phyloP scores from a whole-genome alignment of 441 rosid species.

The Hura crepitans region DNA sequence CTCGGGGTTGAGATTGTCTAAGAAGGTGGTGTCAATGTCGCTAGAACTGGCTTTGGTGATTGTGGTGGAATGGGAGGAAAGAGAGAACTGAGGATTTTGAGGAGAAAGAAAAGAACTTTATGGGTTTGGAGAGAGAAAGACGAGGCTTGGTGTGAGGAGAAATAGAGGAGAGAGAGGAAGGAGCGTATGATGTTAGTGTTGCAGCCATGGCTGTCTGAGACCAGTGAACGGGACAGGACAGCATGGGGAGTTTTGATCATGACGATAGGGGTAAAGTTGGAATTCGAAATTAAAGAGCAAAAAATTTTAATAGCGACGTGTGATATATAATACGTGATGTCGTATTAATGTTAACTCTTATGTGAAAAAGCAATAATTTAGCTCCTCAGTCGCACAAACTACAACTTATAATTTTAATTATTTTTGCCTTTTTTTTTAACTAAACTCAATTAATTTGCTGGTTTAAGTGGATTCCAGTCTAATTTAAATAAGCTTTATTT shows the following conservation, averaged over 20 bases:
- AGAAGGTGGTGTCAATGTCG: slow-evolving; percentile 49
- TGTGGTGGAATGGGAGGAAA: slow-evolving; percentile 17
- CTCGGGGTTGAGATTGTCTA: slow-evolving; percentile 40
- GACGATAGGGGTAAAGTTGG: neutral
- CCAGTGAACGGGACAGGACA: neutral
- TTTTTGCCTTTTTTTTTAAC: too few species aligned
- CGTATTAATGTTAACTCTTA: too few species aligned
- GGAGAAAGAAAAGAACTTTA: slow-evolving; percentile 23
- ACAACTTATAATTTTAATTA: too few species aligned
- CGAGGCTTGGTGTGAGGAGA: slow-evolving; percentile 19
- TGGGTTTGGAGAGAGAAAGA: slow-evolving; percentile 20
- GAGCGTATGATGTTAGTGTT: slow-evolving; percentile 27
- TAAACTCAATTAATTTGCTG: too few species aligned
- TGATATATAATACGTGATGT: too few species aligned
- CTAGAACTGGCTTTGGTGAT: slow-evolving; percentile 28
- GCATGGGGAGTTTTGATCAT: neutral
- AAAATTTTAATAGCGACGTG: neutral
- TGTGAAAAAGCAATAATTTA: too few species aligned
- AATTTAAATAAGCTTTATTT: too few species aligned
- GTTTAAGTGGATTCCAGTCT: too few species aligned
- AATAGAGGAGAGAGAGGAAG: slow-evolving; percentile 35
- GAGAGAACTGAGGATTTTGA: slow-evolving; percentile 23
- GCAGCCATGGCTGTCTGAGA: slow-evolving; percentile 8
- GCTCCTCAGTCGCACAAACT: too few species aligned
- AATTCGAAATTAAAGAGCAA: neutral